These are phyloP conservation scores for Leishmania lainsoni DNA, from an alignment of 208 protist species.

Conservation along the genomic window DNA sequence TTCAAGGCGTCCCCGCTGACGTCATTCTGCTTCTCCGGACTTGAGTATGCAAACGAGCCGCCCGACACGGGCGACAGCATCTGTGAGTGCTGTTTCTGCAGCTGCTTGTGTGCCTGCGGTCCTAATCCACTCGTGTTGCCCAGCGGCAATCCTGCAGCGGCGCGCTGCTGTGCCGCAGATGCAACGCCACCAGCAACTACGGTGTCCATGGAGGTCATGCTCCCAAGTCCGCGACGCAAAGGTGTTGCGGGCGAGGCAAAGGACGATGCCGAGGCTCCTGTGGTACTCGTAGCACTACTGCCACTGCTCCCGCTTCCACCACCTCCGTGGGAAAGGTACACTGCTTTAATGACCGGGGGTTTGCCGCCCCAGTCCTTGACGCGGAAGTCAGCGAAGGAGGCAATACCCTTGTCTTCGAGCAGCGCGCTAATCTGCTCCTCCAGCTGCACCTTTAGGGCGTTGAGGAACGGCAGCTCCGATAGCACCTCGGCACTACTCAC, in stretches of 20 bases:
- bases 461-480: slow-evolving; percentile 25
- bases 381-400: slow-evolving; percentile 63
- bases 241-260: not conserved
- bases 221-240: not conserved
- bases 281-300: not conserved
- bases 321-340: slow-evolving; percentile 50
- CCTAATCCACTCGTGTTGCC: not conserved
- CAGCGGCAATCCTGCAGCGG: not conserved
- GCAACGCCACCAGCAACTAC: not conserved
- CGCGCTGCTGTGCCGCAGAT: not conserved
- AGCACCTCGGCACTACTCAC: slow-evolving; percentile 14
- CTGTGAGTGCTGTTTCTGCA: not conserved
- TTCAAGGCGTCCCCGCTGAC: not conserved
- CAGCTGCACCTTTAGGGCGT: slow-evolving; percentile 41
- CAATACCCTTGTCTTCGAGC: slow-evolving; percentile 83
- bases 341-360: slow-evolving; percentile 59
- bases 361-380: slow-evolving; percentile 64
- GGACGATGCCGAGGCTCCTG: not conserved
- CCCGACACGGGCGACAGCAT: not conserved
- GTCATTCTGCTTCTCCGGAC: not conserved
- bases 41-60: not conserved
- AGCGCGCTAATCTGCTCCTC: slow-evolving; percentile 80
- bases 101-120: not conserved
- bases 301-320: not conserved
- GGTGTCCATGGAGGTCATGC: not conserved